Evolutionary conservation across 139 green algal species (phyloP).

Genomic region (Chlamydomonas sp.): DNA sequence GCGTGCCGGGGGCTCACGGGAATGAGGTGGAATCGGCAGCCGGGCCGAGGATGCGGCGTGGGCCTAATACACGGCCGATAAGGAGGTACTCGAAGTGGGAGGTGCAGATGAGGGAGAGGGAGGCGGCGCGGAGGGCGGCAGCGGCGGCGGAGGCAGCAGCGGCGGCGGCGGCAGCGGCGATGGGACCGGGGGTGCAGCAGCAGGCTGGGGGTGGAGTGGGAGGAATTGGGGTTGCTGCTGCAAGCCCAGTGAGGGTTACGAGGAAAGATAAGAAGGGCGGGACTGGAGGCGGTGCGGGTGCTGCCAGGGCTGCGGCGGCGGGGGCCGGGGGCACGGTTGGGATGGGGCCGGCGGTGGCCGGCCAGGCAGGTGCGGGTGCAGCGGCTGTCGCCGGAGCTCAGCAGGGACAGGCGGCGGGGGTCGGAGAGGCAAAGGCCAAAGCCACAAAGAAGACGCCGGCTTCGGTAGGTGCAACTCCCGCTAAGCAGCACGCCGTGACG

Average conservation of each 20-base stretch:
- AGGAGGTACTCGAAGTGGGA: constrained; percentile 21
- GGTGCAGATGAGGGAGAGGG: background rate
- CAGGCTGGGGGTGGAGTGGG: too few species aligned
- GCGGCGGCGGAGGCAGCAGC: background rate
- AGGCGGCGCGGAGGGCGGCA: background rate
- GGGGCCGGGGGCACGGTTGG: too few species aligned
- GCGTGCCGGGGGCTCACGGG: background rate
- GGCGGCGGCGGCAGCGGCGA: background rate
- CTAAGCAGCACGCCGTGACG: too few species aligned
- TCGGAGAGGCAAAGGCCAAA: background rate
- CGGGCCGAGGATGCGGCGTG: background rate
- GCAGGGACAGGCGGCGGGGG: background rate
- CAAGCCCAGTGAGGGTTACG: too few species aligned
- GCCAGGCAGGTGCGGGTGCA: background rate
- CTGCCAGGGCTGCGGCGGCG: too few species aligned
- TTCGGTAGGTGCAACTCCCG: background rate
- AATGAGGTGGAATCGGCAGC: background rate
- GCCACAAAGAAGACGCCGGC: background rate
- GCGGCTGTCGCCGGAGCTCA: background rate
- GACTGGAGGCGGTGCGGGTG: too few species aligned
- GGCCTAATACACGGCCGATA: constrained; percentile 1
- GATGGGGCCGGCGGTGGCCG: too few species aligned
- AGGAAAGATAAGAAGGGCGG: too few species aligned
- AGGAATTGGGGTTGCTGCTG: too few species aligned
- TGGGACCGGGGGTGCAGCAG: too few species aligned